Conservation (phyloP, 768 basidiomycete species). For the Kondoa malvinella region DNA sequence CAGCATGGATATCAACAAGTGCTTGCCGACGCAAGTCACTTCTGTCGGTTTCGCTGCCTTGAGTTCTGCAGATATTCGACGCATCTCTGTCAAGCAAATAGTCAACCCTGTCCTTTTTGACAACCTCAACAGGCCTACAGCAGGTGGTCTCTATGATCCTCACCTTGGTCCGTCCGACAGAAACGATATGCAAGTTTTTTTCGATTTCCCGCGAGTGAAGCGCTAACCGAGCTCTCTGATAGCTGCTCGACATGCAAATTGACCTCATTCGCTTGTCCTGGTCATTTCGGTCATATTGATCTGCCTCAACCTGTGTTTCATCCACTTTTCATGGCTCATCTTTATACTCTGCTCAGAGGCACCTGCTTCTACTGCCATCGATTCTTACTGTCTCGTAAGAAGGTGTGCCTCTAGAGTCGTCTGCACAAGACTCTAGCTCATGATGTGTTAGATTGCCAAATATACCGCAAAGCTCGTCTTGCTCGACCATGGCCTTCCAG, state of each 20-base stretch:
- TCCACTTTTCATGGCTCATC: slow-evolving; percentile 82
- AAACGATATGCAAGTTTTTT: slow-evolving; percentile 66
- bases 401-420: slow-evolving; percentile 24
- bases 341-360: slow-evolving; percentile 68
- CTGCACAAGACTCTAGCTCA: neutral
- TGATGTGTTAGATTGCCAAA: slow-evolving; percentile 47
- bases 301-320: slow-evolving; percentile 90
- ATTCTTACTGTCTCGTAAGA: slow-evolving; percentile 61
- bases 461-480: slow-evolving; percentile 72
- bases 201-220: slow-evolving; percentile 2
- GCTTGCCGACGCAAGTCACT: slow-evolving; percentile 65
- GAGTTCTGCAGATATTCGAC: slow-evolving; percentile 64
- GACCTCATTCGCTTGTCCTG: slow-evolving; percentile 86
- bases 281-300: slow-evolving; percentile 96
- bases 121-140: slow-evolving; percentile 78
- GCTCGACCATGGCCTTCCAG: slow-evolving; percentile 72
- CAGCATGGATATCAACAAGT: slow-evolving; percentile 31
- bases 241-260: slow-evolving; percentile 89
- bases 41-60: slow-evolving; percentile 88
- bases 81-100: slow-evolving; percentile 95
- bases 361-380: slow-evolving; percentile 86
- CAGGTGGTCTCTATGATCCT: slow-evolving; percentile 86
- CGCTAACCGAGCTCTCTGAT: slow-evolving; percentile 11
- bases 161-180: slow-evolving; percentile 76
- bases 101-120: slow-evolving; percentile 83